Evolutionary conservation across 805 yeast species (phyloP).

Genomic region (Teunomyces aglyptinius): DNA sequence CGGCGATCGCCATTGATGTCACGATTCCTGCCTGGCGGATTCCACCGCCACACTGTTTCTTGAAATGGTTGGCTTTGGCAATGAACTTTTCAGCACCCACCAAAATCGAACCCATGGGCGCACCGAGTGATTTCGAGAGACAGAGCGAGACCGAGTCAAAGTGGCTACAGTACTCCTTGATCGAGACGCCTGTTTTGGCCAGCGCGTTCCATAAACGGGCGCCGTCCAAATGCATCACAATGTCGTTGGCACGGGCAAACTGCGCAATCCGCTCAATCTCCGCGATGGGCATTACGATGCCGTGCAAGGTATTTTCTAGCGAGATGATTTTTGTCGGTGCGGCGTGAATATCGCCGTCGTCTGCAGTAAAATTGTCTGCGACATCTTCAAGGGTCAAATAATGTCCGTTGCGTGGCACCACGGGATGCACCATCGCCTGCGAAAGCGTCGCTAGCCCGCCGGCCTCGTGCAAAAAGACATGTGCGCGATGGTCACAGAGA

Average conservation of each 20-base stretch:
- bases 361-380: constrained; percentile 53
- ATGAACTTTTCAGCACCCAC: constrained; percentile 66
- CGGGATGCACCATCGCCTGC: constrained; percentile 89
- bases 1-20: constrained; percentile 75
- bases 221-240: constrained; percentile 42
- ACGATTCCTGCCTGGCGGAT: constrained; percentile 85
- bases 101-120: constrained; percentile 87
- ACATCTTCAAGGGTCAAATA: constrained; percentile 82
- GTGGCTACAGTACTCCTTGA: constrained; percentile 66
- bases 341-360: constrained; percentile 45
- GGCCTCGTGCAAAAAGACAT: constrained; percentile 81
- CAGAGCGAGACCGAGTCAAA: constrained; percentile 92
- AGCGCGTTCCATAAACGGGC: constrained; percentile 85
- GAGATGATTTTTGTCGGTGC: constrained; percentile 87
- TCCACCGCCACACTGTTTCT: constrained; percentile 93
- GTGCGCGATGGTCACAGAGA: constrained; percentile 83
- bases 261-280: constrained; percentile 36
- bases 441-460: constrained; percentile 88
- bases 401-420: constrained; percentile 73
- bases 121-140: constrained; percentile 86
- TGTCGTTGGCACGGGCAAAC: constrained; percentile 32
- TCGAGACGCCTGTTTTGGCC: constrained; percentile 64
- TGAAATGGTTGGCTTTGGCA: constrained; percentile 75
- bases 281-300: constrained; percentile 39
- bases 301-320: constrained; percentile 64